Percentiles rank a stretch among this genome's conserved stretches.
Conservation (phyloP, 345 rosid species). For the Eucalyptus cloeziana region DNA sequence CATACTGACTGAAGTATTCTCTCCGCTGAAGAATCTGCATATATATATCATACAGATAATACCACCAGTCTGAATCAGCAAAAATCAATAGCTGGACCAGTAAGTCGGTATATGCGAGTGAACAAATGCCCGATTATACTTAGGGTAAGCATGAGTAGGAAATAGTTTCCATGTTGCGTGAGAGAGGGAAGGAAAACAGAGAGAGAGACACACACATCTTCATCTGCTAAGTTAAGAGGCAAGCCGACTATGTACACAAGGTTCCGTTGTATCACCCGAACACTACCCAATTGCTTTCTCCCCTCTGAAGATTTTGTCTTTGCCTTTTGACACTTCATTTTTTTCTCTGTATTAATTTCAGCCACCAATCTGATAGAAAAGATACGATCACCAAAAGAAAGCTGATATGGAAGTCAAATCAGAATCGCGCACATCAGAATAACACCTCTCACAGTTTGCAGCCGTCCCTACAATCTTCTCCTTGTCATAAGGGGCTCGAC, state of each 20-base stretch:
- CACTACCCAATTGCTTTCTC: constrained; percentile 69
- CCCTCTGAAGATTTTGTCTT: constrained; percentile 60
- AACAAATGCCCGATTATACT: not conserved
- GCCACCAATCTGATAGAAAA: constrained; percentile 38
- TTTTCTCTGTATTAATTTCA: constrained; percentile 53
- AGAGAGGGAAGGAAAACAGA: not conserved
- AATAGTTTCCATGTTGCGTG: constrained; percentile 68
- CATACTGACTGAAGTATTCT: constrained; percentile 89
- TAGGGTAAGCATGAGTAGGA: not conserved
- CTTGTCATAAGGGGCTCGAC: constrained; percentile 80
- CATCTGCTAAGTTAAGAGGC: constrained; percentile 85
- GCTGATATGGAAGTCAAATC: not conserved
- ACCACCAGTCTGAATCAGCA: not conserved
- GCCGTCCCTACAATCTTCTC: constrained; percentile 85
- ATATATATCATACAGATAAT: not conserved
- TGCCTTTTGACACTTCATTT: constrained; percentile 47
- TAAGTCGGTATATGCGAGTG: not conserved
- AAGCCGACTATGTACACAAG: constrained; percentile 87
- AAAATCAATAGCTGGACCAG: not conserved
- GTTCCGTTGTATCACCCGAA: constrained; percentile 75
- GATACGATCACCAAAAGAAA: not conserved
- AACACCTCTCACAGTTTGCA: constrained; percentile 58
- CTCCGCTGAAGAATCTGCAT: constrained; percentile 63
- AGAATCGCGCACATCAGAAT: not conserved
- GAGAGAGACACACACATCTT: constrained; percentile 39